Conservation (phyloP, 208 protist genomes). For the Acanthamoeba rhysodes region DNA sequence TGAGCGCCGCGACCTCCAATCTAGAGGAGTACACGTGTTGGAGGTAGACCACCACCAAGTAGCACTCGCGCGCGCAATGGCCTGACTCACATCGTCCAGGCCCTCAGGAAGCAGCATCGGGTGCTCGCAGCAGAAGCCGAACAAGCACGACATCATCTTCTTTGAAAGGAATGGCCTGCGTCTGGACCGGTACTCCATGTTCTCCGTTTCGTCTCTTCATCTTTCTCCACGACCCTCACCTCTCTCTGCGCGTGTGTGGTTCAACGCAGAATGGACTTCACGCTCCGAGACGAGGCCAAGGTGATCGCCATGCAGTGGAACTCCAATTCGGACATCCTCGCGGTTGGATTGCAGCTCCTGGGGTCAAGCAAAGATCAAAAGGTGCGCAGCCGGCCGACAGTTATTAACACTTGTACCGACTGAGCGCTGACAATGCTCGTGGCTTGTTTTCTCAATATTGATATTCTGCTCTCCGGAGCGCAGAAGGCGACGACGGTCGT, state of each 20-base stretch:
- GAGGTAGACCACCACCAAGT: slow-evolving; percentile 19
- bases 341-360: slow-evolving; percentile 21
- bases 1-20: slow-evolving; percentile 67
- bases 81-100: not conserved
- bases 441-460: no score
- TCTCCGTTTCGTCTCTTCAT: not conserved
- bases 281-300: slow-evolving; percentile 32
- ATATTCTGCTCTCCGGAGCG: not conserved
- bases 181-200: slow-evolving; percentile 83
- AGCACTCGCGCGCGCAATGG: no score
- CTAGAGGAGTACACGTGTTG: slow-evolving; percentile 75
- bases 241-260: not conserved
- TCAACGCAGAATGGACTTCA: slow-evolving; percentile 35
- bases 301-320: slow-evolving; percentile 83
- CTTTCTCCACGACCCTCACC: not conserved
- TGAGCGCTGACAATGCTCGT: no score
- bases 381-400: not conserved
- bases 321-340: slow-evolving; percentile 80
- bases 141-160: slow-evolving; percentile 86
- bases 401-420: no score
- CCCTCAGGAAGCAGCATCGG: slow-evolving; percentile 84
- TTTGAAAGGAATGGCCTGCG: slow-evolving; percentile 88
- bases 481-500: slow-evolving; percentile 59
- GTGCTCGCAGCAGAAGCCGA: slow-evolving; percentile 71
- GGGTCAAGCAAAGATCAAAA: not conserved